A percentile compares a stretch with the other conserved stretches of the same genome.
phyloP scores from a whole-genome alignment of 371 early-diverging fungal genomes.

The Parasitella parasitica region DNA sequence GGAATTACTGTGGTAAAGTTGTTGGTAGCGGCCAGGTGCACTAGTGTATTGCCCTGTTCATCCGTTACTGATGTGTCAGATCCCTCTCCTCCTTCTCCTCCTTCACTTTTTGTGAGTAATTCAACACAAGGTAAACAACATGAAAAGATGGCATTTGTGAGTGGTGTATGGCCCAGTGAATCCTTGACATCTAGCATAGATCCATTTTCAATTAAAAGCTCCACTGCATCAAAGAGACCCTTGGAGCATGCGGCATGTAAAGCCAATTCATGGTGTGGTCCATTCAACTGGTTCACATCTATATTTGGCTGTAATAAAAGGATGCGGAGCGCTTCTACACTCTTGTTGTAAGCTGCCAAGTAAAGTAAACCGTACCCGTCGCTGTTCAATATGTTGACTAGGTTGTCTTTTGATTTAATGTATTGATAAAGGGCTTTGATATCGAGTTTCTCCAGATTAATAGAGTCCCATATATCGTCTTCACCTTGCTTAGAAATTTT shows the following conservation, averaged over 20 bases:
- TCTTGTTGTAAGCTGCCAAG: slow-evolving; percentile 42
- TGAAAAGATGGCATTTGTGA: slow-evolving; percentile 41
- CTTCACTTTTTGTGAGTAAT: slow-evolving; percentile 27
- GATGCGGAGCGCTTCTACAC: slow-evolving; percentile 43
- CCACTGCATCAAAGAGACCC: slow-evolving; percentile 39
- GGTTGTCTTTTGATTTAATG: slow-evolving; percentile 31
- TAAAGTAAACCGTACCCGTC: slow-evolving; percentile 46
- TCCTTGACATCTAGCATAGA: slow-evolving; percentile 57
- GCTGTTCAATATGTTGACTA: slow-evolving; percentile 15
- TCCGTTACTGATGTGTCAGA: slow-evolving; percentile 54
- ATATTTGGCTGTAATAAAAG: slow-evolving; percentile 37
- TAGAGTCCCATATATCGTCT: slow-evolving; percentile 30
- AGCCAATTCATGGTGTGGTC: slow-evolving; percentile 44
- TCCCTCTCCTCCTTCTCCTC: slow-evolving; percentile 17
- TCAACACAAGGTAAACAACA: slow-evolving; percentile 29
- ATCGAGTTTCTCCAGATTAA: slow-evolving; percentile 30
- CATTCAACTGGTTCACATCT: slow-evolving; percentile 37
- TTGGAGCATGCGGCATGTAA: slow-evolving; percentile 42
- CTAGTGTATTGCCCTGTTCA: slow-evolving; percentile 61
- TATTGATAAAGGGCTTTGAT: slow-evolving; percentile 44
- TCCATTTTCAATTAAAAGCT: slow-evolving; percentile 46
- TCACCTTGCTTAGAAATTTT: neutral
- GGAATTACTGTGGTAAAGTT: slow-evolving; percentile 29
- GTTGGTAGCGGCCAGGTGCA: slow-evolving; percentile 49
- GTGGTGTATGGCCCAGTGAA: slow-evolving; percentile 66